phyloP scores from a whole-genome alignment of 179 eudicot species.

The Amaranthus tricolor region DNA sequence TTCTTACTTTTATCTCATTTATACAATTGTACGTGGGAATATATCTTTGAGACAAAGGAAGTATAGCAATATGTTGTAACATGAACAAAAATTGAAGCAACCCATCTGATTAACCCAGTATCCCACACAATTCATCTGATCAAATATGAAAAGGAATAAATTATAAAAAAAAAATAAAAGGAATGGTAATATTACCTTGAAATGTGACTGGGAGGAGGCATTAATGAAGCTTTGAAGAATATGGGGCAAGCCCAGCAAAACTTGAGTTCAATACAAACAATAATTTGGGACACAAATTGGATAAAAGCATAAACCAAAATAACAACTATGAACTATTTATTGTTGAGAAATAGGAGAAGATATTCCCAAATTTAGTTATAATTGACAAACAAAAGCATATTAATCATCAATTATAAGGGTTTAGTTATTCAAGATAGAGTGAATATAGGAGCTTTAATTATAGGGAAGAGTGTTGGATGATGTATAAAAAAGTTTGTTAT shows the following conservation, averaged over 20 bases:
- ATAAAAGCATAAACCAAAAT: not conserved
- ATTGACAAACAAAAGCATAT: not conserved
- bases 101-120: not conserved
- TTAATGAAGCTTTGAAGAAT: constrained; percentile 16
- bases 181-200: constrained; percentile 16
- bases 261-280: not conserved
- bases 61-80: not conserved
- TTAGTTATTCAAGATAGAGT: not conserved
- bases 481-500: no score
- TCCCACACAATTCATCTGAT: not conserved
- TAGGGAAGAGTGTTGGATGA: no score
- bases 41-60: not conserved
- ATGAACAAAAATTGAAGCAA: not conserved
- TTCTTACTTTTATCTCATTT: no score
- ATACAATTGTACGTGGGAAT: no score
- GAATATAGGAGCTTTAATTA: not conserved
- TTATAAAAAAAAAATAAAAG: not conserved
- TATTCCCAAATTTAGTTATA: constrained; percentile 3
- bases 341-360: not conserved
- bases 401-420: not conserved
- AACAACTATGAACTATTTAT: not conserved
- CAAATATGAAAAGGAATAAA: not conserved
- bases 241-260: not conserved
- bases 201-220: constrained; percentile 20
- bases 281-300: not conserved